Conservation (phyloP, 2,329 filamentous ascomycete species). For the Cordyceps pruinosa region DNA sequence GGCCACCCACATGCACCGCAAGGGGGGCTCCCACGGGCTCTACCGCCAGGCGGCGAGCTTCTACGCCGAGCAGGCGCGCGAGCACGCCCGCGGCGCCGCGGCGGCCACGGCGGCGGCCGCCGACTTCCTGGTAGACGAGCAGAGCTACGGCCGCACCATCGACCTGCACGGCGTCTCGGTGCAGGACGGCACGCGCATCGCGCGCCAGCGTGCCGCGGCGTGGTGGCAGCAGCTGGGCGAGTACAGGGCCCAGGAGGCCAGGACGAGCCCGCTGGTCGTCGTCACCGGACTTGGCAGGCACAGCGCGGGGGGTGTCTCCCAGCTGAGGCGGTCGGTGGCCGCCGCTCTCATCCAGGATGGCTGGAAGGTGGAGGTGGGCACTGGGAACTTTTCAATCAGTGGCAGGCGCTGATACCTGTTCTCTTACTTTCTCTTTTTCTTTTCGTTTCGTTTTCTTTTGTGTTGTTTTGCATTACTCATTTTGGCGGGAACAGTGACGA, state of each 20-base stretch:
- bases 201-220: conserved; percentile 53
- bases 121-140: conserved; percentile 59
- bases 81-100: conserved; percentile 52
- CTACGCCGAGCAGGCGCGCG: conserved; percentile 65
- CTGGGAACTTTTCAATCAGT: conserved; percentile 63
- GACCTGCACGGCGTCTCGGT: conserved; percentile 84
- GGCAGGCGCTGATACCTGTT: conserved; percentile 43
- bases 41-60: conserved; percentile 70
- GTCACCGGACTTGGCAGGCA: conserved; percentile 78
- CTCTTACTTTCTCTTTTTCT: no score
- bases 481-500: not conserved
- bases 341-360: conserved; percentile 68
- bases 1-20: conserved; percentile 36
- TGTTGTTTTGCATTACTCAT: not conserved
- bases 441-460: no score
- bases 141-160: conserved; percentile 54
- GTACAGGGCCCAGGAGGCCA: conserved; percentile 42
- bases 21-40: conserved; percentile 60
- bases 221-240: conserved; percentile 78
- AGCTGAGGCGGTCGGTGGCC: conserved; percentile 72
- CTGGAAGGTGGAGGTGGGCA: conserved; percentile 71
- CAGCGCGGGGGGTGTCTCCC: conserved; percentile 67
- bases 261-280: conserved; percentile 56
- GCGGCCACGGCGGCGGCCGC: conserved; percentile 59
- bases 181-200: conserved; percentile 72